phyloP scores from a whole-genome alignment of 179 eudicot species.

The Beta lomatogona region DNA sequence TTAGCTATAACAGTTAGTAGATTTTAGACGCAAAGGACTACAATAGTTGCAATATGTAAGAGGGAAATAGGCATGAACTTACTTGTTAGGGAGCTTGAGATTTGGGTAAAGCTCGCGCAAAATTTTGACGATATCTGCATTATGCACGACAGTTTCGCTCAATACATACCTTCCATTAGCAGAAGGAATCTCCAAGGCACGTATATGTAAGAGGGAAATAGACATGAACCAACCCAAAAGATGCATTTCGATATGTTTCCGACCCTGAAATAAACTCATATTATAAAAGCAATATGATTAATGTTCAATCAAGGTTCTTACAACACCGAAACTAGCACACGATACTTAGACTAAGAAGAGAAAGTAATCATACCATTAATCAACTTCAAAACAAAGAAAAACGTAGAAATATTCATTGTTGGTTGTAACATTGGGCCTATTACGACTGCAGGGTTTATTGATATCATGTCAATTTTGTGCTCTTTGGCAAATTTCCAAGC shows the following conservation, averaged over 20 bases:
- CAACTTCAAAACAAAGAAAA: conserved; percentile 34
- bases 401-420: conserved; percentile 53
- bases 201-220: too few relatives aligned
- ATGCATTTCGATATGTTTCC: conserved; percentile 23
- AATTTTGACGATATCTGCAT: conserved; percentile 27
- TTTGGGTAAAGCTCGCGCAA: conserved; percentile 39
- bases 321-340: background rate
- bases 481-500: conserved; percentile 63
- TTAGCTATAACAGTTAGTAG: background rate
- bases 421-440: conserved; percentile 62
- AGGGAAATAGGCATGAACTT: conserved; percentile 2
- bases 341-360: background rate
- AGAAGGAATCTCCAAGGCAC: conserved; percentile 41
- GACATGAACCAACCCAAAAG: conserved; percentile 43
- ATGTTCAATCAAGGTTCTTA: background rate
- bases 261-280: conserved; percentile 15
- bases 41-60: background rate
- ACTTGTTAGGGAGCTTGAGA: conserved; percentile 37
- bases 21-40: background rate
- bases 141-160: conserved; percentile 30
- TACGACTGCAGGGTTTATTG: conserved; percentile 56
- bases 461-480: conserved; percentile 56
- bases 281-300: background rate
- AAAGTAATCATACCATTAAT: conserved; percentile 33
- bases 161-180: conserved; percentile 46